phyloP scores from a whole-genome alignment of 1,284 basidiomycete genomes.

The Porogramme epimiltina region DNA sequence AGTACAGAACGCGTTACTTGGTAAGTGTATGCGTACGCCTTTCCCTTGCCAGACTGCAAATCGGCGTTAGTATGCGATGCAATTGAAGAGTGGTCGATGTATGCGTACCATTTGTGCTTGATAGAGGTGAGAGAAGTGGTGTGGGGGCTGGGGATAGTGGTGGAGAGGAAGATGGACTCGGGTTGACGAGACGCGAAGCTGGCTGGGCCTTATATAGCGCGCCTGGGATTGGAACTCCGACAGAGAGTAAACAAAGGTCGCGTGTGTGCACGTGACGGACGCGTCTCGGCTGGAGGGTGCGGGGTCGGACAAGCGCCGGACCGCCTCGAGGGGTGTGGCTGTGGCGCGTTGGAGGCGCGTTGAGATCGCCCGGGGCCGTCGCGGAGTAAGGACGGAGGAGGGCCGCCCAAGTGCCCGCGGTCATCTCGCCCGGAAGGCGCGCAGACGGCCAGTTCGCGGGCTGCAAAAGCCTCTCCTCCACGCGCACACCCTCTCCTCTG shows the following conservation, averaged over 20 bases:
- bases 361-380: not conserved
- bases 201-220: constrained; percentile 34
- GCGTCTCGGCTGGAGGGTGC: constrained; percentile 22
- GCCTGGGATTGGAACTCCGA: constrained; percentile 34
- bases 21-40: constrained; percentile 39
- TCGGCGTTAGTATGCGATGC: constrained; percentile 16
- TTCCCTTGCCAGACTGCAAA: constrained; percentile 55
- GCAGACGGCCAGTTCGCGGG: not conserved
- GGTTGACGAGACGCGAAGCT: constrained; percentile 25
- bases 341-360: not conserved
- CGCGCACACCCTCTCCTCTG: constrained; percentile 5
- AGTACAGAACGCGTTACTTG: constrained; percentile 7
- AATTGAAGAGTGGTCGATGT: constrained; percentile 8
- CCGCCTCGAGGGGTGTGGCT: constrained; percentile 8
- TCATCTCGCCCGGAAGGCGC: too few relatives aligned
- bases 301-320: constrained; percentile 1
- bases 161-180: constrained; percentile 28
- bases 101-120: constrained; percentile 33
- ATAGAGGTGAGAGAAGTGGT: constrained; percentile 18
- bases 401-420: too few relatives aligned
- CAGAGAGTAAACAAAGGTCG: constrained; percentile 30
- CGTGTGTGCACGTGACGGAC: constrained; percentile 29
- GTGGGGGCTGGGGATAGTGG: constrained; percentile 28
- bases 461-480: constrained; percentile 2
- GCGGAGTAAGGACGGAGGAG: too few relatives aligned